These are phyloP conservation scores for Lactarius tabidus DNA, from an alignment of 768 basidiomycete species.

Conservation along the genomic window DNA sequence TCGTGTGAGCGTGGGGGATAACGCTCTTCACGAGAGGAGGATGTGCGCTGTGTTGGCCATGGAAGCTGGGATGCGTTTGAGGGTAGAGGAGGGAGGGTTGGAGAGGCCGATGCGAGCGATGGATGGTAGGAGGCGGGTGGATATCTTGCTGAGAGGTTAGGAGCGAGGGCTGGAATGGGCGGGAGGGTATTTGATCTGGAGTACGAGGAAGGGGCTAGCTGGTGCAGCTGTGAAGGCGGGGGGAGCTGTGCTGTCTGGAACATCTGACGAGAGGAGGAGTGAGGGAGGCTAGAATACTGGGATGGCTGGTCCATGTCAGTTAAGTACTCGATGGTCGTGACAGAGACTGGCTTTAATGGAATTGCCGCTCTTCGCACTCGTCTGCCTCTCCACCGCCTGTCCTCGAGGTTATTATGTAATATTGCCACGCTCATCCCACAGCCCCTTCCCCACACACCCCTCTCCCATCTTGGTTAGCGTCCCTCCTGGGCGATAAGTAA, in stretches of 20 bases:
- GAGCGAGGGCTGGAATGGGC: constrained; percentile 33
- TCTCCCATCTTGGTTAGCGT: neutral
- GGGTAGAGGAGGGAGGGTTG: constrained; percentile 31
- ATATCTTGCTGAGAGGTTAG: constrained; percentile 31
- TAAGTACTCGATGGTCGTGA: constrained; percentile 19
- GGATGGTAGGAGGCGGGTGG: constrained; percentile 37
- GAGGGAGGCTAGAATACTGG: constrained; percentile 28
- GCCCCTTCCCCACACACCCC: neutral
- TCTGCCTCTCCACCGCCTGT: constrained; percentile 5
- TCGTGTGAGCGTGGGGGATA: constrained; percentile 30
- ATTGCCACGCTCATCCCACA: constrained; percentile 15
- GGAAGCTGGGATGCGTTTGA: constrained; percentile 30
- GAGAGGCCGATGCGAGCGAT: constrained; percentile 33
- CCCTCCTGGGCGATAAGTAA: neutral
- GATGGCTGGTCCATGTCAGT: constrained; percentile 29
- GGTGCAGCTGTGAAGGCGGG: constrained; percentile 41
- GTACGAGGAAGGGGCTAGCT: constrained; percentile 34
- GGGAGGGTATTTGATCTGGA: constrained; percentile 43
- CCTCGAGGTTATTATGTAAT: constrained; percentile 19
- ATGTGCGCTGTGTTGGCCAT: constrained; percentile 34
- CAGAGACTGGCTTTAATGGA: constrained; percentile 9
- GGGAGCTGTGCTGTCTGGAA: constrained; percentile 44
- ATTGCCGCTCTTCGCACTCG: neutral
- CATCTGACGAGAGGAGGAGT: constrained; percentile 34
- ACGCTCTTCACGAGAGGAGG: constrained; percentile 35